phyloP scores from a whole-genome alignment of 148 eudicot genomes.

The Simmondsia chinensis region DNA sequence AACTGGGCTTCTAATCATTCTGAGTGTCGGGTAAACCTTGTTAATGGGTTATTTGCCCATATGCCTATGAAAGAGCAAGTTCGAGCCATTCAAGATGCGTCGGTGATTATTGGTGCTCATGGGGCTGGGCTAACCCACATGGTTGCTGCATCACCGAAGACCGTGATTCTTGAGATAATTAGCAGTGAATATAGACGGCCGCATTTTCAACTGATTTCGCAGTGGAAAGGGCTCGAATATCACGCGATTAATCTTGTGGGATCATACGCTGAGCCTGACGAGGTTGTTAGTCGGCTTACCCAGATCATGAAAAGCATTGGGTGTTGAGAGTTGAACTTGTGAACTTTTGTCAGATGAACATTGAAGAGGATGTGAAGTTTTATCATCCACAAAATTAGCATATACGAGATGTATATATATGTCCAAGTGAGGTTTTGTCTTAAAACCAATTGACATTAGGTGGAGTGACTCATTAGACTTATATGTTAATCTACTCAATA shows the following conservation, averaged over 20 bases:
- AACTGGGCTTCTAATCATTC: constrained; percentile 46
- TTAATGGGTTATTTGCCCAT: constrained; percentile 85
- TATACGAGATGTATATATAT: background rate
- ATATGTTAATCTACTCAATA: no score
- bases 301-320: constrained; percentile 51
- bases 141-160: constrained; percentile 63
- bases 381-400: no score
- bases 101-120: constrained; percentile 88
- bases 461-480: no score
- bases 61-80: constrained; percentile 95
- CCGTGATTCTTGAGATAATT: constrained; percentile 76
- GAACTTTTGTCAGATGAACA: no score
- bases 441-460: no score
- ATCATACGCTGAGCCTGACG: constrained; percentile 52
- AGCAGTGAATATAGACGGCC: constrained; percentile 73
- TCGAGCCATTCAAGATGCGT: constrained; percentile 84
- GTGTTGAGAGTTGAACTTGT: constrained; percentile 59
- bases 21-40: constrained; percentile 47
- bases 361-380: no score
- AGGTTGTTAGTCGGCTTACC: constrained; percentile 44
- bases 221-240: constrained; percentile 89
- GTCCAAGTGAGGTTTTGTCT: no score
- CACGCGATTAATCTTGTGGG: constrained; percentile 59
- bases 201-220: constrained; percentile 69
- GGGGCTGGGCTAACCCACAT: constrained; percentile 99